phyloP scores from a whole-genome alignment of 2,329 filamentous ascomycete genomes.

The Byssochlamys sp. region DNA sequence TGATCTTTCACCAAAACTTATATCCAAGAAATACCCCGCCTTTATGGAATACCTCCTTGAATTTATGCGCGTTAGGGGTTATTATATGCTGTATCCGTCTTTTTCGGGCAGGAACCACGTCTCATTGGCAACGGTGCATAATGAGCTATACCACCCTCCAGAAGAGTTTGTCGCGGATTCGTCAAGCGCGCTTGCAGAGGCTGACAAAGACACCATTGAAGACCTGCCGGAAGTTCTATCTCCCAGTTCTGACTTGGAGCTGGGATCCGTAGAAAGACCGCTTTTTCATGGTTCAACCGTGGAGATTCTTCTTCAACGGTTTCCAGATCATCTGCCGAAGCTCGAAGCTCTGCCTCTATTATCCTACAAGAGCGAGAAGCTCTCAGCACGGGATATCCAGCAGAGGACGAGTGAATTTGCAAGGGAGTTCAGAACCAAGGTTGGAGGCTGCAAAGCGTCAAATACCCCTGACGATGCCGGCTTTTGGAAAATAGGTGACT shows the following conservation, averaged over 20 bases:
- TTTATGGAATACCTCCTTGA: slow-evolving; percentile 73
- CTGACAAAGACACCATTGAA: slow-evolving; percentile 3
- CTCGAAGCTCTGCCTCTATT: slow-evolving; percentile 50
- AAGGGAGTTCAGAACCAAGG: slow-evolving; percentile 48
- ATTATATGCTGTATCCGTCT: slow-evolving; percentile 70
- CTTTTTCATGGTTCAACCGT: slow-evolving; percentile 32
- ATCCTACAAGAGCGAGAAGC: slow-evolving; percentile 50
- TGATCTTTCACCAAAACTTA: slow-evolving; percentile 38
- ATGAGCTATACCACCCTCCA: slow-evolving; percentile 61
- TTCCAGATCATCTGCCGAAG: slow-evolving; percentile 43
- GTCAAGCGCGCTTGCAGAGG: background rate
- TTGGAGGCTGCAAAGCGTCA: slow-evolving; percentile 55
- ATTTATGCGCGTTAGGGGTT: slow-evolving; percentile 65
- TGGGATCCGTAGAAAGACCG: slow-evolving; percentile 14
- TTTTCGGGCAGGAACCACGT: slow-evolving; percentile 36
- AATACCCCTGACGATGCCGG: slow-evolving; percentile 23
- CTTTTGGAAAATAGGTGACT: slow-evolving; percentile 41
- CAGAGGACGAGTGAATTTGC: slow-evolving; percentile 45
- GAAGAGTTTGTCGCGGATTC: slow-evolving; percentile 48
- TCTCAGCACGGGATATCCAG: slow-evolving; percentile 28
- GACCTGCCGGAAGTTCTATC: slow-evolving; percentile 11
- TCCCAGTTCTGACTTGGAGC: slow-evolving; percentile 6
- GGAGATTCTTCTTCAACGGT: slow-evolving; percentile 38
- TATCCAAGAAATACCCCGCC: slow-evolving; percentile 60
- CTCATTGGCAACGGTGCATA: slow-evolving; percentile 63